Evolutionary conservation across 257 asterid species (phyloP).

Genomic region (Oldenlandia corymbosa): DNA sequence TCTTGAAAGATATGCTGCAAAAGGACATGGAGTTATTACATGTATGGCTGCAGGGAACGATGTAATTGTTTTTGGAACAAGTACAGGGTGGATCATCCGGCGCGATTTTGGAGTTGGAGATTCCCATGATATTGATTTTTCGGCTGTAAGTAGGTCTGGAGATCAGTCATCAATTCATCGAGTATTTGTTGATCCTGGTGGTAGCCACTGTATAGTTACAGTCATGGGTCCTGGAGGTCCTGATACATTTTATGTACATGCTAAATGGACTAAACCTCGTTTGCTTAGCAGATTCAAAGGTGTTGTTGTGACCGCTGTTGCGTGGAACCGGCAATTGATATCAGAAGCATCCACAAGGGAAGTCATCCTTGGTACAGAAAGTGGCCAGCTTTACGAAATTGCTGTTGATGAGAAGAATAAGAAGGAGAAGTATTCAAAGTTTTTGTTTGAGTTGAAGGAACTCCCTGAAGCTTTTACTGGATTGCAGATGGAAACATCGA

Average conservation of each 20-base stretch:
- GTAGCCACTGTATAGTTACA: slow-evolving; percentile 87
- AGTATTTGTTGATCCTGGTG: slow-evolving; percentile 95
- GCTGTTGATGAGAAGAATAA: slow-evolving; percentile 94
- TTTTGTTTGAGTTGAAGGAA: slow-evolving; percentile 76
- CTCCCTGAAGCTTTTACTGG: slow-evolving; percentile 91
- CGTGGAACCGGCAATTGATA: slow-evolving; percentile 90
- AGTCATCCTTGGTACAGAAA: slow-evolving; percentile 80
- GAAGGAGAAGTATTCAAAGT: slow-evolving; percentile 79
- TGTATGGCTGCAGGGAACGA: slow-evolving; percentile 91
- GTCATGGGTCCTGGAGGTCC: slow-evolving; percentile 88
- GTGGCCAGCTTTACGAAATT: slow-evolving; percentile 90
- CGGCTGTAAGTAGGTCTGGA: slow-evolving; percentile 83
- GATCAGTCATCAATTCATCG: slow-evolving; percentile 88
- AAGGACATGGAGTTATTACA: slow-evolving; percentile 83
- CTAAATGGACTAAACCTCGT: slow-evolving; percentile 94
- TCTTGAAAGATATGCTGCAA: slow-evolving; percentile 84
- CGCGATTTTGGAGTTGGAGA: slow-evolving; percentile 84
- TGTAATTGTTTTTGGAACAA: slow-evolving; percentile 78
- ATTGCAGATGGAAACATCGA: slow-evolving; percentile 96
- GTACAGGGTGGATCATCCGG: slow-evolving; percentile 88
- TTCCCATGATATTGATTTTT: slow-evolving; percentile 77
- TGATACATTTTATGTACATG: slow-evolving; percentile 85
- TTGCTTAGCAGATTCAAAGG: slow-evolving; percentile 74
- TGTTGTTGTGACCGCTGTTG: slow-evolving; percentile 68
- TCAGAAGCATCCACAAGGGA: slow-evolving; percentile 94